Base-by-base conservation (phyloP, 768 basidiomycete species). In the Boletus patriciae region DNA sequence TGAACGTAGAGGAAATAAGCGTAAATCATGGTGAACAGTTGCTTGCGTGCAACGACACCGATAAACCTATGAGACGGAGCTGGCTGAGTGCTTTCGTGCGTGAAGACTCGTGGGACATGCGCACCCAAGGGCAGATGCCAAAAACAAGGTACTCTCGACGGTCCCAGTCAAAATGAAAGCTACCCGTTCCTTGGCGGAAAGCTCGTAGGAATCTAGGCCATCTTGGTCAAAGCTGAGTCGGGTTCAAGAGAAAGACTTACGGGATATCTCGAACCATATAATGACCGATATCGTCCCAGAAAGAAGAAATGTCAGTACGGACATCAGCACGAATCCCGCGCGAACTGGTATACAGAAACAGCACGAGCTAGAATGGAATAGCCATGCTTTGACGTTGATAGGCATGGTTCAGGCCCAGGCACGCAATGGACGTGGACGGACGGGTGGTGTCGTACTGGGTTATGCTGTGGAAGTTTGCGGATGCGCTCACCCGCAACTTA, bases 321-420 rank as follows among this genome's bases (percentile, higher is more conserved):
- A 77, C 76, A 84, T 78, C 43, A 80, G 62, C 44, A 83, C 73
- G 33, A 87, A 85, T 34, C 87, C 85, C 6, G 81, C 53, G 54
- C 86, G 79, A 7, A 86, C 83, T 29, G 84, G 84, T 58, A 87
- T 67, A 61, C 86, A 86, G 61, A 76, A 86, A 64, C 86, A 88
- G 66, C 81, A 87, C 4, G 74, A 79, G 36, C 62, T 75, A n/a
- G 82, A 78, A 27, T 77, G 79, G 45, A 81, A 78, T 46, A 85
- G 69, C 46, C 79, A 69, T 33, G 74, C 72, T 53, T 71, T 74
- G 64, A 80, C 71, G 42, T 77, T 77, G 68, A 78, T 74, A 3
- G 70, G 61, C 81, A 80, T 82, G 45, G 52, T 43, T 50, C 43
- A 4, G 12, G 34, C 36, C 41, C 43, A 21, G 10, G 25, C 49